Base-by-base conservation (phyloP, 1,284 basidiomycete genomes). In the Wolfiporia cocos region DNA sequence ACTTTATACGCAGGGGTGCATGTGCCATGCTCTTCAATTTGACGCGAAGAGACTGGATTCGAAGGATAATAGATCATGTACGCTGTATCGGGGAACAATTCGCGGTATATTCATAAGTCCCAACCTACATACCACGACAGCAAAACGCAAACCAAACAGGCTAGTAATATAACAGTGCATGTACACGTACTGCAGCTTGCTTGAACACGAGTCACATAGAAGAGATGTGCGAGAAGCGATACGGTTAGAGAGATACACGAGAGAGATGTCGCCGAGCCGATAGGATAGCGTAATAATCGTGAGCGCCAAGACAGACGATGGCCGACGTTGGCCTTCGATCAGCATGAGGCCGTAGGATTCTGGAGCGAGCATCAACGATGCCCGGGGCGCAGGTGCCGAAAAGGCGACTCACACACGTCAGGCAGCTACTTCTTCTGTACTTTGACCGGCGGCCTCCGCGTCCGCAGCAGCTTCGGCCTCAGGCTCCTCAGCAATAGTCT, bases 401-500 rank as follows among this genome's bases (percentile, higher is more conserved):
- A n/a, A 24, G 3, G 20, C 1, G 22, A 49, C 51, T 47, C 34
- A 50, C 50, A 33, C 22, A 15, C 29, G 49, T 53, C 46, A 55
- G 34, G 46, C 53, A 33, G 41, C 44, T 28, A 48, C 44, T 18
- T 38, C 44, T 32, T 46, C 39, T 29, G 41, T 50, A 37, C 42
- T 40, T 4, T 44, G 39, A 17, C 49, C 46, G 17, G 52, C 48
- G 12, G 48, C 53, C 24, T 43, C 52, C 14, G 47, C 48, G 24
- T 54, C 57, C 15, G 61, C 60, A 23, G 56, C 63, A 20, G 52
- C 61, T 50, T 64, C 63, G 3, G 50, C 61, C 44, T 63, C 63
- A 3, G 62, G 56, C 37, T 65, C 64, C 44, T 65, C 64, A 28
- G 56, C 55, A 37, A 65, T 65, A 7, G 60, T 60, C 44, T 61